phyloP scores from a whole-genome alignment of 306 rosid species.

The Geum urbanum region DNA sequence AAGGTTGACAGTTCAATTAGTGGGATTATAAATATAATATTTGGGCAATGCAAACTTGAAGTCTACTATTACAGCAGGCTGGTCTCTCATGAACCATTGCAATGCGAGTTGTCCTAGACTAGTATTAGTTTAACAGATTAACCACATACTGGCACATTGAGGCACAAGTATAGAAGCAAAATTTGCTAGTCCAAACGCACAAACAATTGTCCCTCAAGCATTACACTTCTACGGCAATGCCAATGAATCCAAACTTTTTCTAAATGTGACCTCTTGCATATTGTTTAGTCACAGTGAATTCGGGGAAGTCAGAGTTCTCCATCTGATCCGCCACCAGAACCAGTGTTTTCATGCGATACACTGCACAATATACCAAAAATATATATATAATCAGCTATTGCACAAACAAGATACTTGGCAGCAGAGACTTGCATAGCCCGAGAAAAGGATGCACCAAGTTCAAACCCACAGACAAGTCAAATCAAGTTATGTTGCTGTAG shows the following conservation, averaged over 20 bases:
- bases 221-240: neutral
- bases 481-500: neutral
- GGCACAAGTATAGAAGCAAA: neutral
- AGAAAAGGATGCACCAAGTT: neutral
- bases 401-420: neutral
- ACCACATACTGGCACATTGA: constrained; percentile 5
- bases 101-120: neutral
- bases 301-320: constrained; percentile 52
- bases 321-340: constrained; percentile 30
- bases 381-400: neutral
- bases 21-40: neutral
- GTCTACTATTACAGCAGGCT: neutral
- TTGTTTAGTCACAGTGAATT: neutral
- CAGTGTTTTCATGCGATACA: constrained; percentile 26
- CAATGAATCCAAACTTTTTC: neutral
- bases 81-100: neutral
- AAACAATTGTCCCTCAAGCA: neutral
- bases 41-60: neutral
- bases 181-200: neutral
- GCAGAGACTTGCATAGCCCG: neutral
- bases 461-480: neutral
- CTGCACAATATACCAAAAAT: constrained; percentile 34
- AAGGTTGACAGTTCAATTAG: neutral
- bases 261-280: neutral
- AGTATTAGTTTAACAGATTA: neutral